Evolutionary conservation across 2,329 filamentous ascomycete species (phyloP), one percentile per base, ranked within the genome.

Genomic region (Fusarium fracticaudum): DNA sequence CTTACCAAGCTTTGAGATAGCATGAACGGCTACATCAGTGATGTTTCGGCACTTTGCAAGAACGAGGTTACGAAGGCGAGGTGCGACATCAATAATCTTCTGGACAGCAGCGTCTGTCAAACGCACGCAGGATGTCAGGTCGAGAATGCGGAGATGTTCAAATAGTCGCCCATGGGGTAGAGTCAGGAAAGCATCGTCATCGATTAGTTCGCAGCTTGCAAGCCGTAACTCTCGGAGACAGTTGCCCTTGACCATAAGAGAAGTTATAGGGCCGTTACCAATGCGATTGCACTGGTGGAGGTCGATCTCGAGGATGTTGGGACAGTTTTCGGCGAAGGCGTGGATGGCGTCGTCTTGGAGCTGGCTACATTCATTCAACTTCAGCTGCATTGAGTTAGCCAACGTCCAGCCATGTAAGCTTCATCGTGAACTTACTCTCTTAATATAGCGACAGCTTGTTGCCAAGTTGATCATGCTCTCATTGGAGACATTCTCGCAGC

Each of bases 291-390:
- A 97, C 77, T 94, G 93, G 77, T 98, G 94, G 20, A 99, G 89
- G 81, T 99, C 96, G 71, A 99, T 98, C 83, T 99, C 96, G 71
- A 99, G 91, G 38, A 99, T 95, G 75, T 98, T 96, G 18, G 92
- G 94, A 81, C 96, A 98, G 83, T 97, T 90, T 51, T 91, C 87
- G 11, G 96, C 96, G 80, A 99, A 97, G 8, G 95, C 93, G 67
- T 94, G 86, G 72, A 98, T 92, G 12, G 95, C 92, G 55, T 88
- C 87, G 80, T 98, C 94, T 44, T 93, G 94, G 40, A 98, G 86
- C 82, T 97, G 93, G n/a, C 85, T 83, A 80, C 96, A 98, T 65
- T 95, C 93, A 82, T 98, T 99, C 71, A 99, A 89, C 89, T 99
- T 99, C 76, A 99, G 89, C 91, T 96, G 45, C 18, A 47, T 24